Percentiles rank a stretch among this genome's conserved stretches.
Evolutionary conservation across 2,329 filamentous ascomycete species (phyloP).

Genomic region (Penicillium sp.): DNA sequence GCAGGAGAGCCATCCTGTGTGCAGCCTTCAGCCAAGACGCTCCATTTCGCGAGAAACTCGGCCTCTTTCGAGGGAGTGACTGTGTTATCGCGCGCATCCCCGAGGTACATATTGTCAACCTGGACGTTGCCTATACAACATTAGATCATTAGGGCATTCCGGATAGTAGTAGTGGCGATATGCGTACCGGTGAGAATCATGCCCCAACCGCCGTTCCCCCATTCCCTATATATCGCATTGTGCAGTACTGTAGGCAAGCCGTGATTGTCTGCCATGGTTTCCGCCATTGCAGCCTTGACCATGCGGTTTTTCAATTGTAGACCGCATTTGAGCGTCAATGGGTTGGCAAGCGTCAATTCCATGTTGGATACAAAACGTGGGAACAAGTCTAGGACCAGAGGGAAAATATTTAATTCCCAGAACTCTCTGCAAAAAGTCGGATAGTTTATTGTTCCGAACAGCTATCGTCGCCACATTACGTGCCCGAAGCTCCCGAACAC

Average conservation of each 20-base stretch:
- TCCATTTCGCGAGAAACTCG: constrained; percentile 23
- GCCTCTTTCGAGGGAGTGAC: background rate
- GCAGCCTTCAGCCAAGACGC: constrained; percentile 24
- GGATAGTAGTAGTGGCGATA: background rate
- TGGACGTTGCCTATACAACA: constrained; percentile 40
- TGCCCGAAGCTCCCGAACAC: too few species aligned
- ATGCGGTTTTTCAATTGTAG: constrained; percentile 9
- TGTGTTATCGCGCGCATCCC: constrained; percentile 27
- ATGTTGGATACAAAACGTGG: too few species aligned
- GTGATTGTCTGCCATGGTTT: constrained; percentile 5
- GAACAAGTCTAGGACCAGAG: too few species aligned
- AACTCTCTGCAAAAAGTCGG: too few species aligned
- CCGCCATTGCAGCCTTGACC: constrained; percentile 12
- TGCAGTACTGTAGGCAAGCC: background rate
- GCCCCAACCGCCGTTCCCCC: constrained; percentile 45
- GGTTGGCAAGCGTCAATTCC: constrained; percentile 7
- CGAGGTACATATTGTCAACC: constrained; percentile 42
- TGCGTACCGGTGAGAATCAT: constrained; percentile 41
- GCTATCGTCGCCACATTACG: too few species aligned
- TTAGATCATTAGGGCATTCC: background rate
- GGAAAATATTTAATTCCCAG: too few species aligned
- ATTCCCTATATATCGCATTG: constrained; percentile 45
- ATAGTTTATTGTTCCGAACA: too few species aligned
- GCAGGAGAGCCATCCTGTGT: constrained; percentile 39
- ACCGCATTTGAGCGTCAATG: constrained; percentile 10